phyloP scores from a whole-genome alignment of 257 asterid species.

The Pogostemon cablin region DNA sequence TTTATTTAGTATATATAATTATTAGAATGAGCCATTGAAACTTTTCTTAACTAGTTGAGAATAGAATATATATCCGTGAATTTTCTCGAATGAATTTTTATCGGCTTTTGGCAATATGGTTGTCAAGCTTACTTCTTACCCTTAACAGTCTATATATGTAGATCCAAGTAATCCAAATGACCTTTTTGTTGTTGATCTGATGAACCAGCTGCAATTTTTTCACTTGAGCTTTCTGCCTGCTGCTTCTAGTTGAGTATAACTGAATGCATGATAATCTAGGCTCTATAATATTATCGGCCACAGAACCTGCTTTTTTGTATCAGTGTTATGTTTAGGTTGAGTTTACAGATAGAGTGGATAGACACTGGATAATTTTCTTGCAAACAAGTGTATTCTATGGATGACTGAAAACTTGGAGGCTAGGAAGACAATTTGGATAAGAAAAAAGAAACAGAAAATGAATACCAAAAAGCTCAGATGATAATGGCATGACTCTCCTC shows the following conservation, averaged over 20 bases:
- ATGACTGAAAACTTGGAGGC: constrained; percentile 11
- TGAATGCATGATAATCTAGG: constrained; percentile 2
- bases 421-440: constrained; percentile 2
- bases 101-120: constrained; percentile 5
- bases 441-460: background rate
- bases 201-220: background rate
- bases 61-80: background rate
- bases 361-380: constrained; percentile 11
- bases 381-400: constrained; percentile 14
- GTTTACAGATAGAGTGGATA: background rate
- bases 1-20: background rate
- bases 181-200: constrained; percentile 12
- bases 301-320: constrained; percentile 6
- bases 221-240: constrained; percentile 20
- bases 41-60: constrained; percentile 2
- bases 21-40: background rate
- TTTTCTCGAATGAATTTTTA: background rate
- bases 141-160: constrained; percentile 7
- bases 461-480: constrained; percentile 7
- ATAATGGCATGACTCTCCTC: background rate
- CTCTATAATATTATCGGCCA: background rate
- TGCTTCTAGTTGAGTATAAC: constrained; percentile 10
- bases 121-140: constrained; percentile 16
- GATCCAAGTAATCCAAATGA: background rate
- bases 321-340: background rate